Evolutionary conservation across 2,329 filamentous ascomycete genomes (phyloP), one percentile per base, ranked within the genome.

Genomic region (Podosphaera xanthii): DNA sequence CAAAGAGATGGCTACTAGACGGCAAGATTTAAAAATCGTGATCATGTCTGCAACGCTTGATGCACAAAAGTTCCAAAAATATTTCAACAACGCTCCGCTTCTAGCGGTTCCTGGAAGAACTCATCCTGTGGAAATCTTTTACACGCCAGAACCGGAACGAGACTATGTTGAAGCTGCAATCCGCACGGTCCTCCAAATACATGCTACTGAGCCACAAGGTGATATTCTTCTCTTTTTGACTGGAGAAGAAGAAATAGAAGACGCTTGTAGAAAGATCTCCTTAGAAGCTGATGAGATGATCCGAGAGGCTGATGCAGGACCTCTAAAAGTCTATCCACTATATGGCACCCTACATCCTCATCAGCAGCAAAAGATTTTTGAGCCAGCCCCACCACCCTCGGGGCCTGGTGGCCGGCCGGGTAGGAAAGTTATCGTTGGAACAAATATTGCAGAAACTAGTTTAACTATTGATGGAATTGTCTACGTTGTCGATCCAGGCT

Each of bases 31-130:
- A 67, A 98, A 98, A 76, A 87, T 98, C 68, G 92, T 98, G 69
- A 92, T 98, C 77, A 98, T 97, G 83, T 97, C 91, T 69, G 92
- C 92, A 61, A 98, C 92, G 8, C 79, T 98, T 59, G 92, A 98
- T 73, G 92, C 92, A 4, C 85, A 95, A 69, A 98, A 98, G 73
- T 98, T 98, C 70, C 92, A 97, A 72, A 84, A 83, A 61, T 98
- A 98, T 74, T 98, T 98, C 75, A 87, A 89, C 73, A 82, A 95
- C 67, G 92, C 92, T 3, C 92, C 92, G 5, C 77, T 98, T 48
- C 81, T 98, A 58, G 88, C 91, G 33, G 92, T 98, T 2, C 92
- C 92, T 42, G 92, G 92, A 69, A 83, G 92, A 71, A 98, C 92
- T 30, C 84, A 95, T 70, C 90, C 92, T 4, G 92, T 98, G 67